Base-by-base conservation (phyloP, 352 stramenopile species). In the Phytophthora tentaculata region DNA sequence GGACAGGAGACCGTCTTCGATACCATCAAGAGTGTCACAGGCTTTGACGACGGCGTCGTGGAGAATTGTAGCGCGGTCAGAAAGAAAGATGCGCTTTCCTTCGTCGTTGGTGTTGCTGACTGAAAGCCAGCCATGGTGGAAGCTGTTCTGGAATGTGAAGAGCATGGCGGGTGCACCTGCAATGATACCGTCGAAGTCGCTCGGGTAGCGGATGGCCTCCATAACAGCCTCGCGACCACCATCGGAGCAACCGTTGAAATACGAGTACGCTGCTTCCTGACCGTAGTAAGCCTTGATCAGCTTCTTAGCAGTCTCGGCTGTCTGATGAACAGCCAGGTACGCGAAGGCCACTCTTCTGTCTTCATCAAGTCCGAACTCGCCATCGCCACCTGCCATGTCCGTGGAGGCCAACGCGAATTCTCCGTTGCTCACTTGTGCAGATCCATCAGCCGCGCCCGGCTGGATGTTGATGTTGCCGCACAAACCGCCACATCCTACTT, bases 201-300 rank as follows among this genome's bases (percentile, higher is more conserved):
- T 67, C 20, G 74, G 74, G 54, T 77, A 82, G 5, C 74, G 74
- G 23, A 82, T 61, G 6, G 71, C 71, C 47, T 76, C 65, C 74
- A 82, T 82, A 13, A 80, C 65, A 17, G 71, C 74, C 58, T 82
- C 74, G 2, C 74, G 74, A 35, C 74, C 74, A 32, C 74, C 74
- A 8, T 82, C 74, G 2, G 74, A 82, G 59, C 74, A 82, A 20
- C 74, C 71, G 54, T 71, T 82, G 60, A 84, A 84, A 64, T 84
- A 84, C 39, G 74, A 75, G 43, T 78, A 82, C 39, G 52, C 58
- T 39, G 47, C 64, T 16, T 65, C 65, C 55, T 81, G 76, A 6
- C 71, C 74, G 53, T 84, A 80, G 63, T 74, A 84, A 26, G 57
- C 28, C 41, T 71, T 57, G 52, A 81, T 82, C 41, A 84, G 59